Conservation (phyloP, 1,284 basidiomycete genomes). For the Naganishia sp. region DNA sequence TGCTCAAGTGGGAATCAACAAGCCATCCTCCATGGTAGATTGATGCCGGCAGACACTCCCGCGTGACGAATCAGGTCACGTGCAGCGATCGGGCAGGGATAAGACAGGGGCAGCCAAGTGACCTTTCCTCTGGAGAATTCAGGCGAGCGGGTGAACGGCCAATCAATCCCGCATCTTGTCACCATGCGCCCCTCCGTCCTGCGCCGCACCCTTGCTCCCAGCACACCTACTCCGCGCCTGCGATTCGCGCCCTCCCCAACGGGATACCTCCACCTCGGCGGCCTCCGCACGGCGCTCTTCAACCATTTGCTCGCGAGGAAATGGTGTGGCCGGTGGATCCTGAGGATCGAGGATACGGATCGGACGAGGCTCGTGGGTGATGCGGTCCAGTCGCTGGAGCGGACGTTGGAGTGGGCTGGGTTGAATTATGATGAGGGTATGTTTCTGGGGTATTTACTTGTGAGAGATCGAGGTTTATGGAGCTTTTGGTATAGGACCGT, state of each 20-base stretch:
- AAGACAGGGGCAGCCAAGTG: background rate
- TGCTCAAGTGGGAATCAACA: too few species aligned
- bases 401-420: conserved; percentile 86
- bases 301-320: conserved; percentile 85
- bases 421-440: conserved; percentile 86
- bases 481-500: conserved; percentile 64
- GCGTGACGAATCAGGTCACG: conserved; percentile 16
- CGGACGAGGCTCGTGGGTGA: conserved; percentile 77
- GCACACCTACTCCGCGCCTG: conserved; percentile 52
- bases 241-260: conserved; percentile 98
- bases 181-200: background rate
- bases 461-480: too few species aligned
- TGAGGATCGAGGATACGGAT: conserved; percentile 96
- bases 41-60: background rate
- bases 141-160: too few species aligned
- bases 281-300: conserved; percentile 91
- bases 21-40: background rate
- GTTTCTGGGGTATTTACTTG: conserved; percentile 28
- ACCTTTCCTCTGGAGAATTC: background rate
- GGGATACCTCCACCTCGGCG: conserved; percentile 89
- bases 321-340: conserved; percentile 76
- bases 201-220: background rate
- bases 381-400: conserved; percentile 75
- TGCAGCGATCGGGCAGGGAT: background rate
- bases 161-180: background rate